Evolutionary conservation across 1,139 yeast genomes (phyloP).

Genomic region (Schwanniomyces etchellsii): DNA sequence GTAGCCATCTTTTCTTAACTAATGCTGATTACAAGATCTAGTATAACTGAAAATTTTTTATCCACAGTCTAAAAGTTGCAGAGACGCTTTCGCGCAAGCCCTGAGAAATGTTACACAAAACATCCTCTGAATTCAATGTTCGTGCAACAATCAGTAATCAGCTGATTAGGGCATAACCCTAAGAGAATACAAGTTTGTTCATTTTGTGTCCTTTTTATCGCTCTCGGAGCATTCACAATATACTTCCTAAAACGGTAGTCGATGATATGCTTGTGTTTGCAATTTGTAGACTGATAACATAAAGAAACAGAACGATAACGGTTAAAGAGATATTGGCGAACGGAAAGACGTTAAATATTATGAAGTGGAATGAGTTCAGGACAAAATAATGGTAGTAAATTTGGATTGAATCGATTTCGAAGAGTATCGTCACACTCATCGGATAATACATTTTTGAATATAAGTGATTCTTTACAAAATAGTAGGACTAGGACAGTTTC

Average conservation of each 20-base stretch:
- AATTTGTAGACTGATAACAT: too few species aligned
- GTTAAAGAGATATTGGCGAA: too few species aligned
- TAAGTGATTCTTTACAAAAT: slow-evolving; percentile 16
- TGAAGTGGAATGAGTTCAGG: slow-evolving; percentile 8
- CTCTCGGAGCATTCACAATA: too few species aligned
- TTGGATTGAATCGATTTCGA: slow-evolving; percentile 6
- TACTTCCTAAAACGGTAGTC: slow-evolving; percentile 1
- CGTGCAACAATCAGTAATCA: slow-evolving; percentile 1
- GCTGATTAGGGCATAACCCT: slow-evolving; percentile 3
- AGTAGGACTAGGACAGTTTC: slow-evolving; percentile 22
- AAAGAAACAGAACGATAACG: too few species aligned
- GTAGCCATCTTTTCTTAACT: slow-evolving; percentile 74
- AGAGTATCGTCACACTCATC: slow-evolving; percentile 14
- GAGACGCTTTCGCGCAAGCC: slow-evolving; percentile 1
- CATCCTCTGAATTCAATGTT: slow-evolving; percentile 1
- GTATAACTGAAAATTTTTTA: slow-evolving; percentile 9
- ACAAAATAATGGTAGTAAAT: slow-evolving; percentile 6
- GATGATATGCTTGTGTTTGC: too few species aligned
- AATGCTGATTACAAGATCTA: background rate
- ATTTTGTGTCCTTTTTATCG: too few species aligned
- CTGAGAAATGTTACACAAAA: slow-evolving; percentile 6
- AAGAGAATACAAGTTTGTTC: too few species aligned
- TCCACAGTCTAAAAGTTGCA: slow-evolving; percentile 5
- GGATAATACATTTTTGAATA: slow-evolving; percentile 15
- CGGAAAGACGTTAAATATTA: too few species aligned